A percentile compares a stretch with the other conserved stretches of the same genome.
These are phyloP conservation scores for Tylopilus plumbeoviolaceoides DNA, from an alignment of 768 basidiomycete genomes.

Conservation along the genomic window DNA sequence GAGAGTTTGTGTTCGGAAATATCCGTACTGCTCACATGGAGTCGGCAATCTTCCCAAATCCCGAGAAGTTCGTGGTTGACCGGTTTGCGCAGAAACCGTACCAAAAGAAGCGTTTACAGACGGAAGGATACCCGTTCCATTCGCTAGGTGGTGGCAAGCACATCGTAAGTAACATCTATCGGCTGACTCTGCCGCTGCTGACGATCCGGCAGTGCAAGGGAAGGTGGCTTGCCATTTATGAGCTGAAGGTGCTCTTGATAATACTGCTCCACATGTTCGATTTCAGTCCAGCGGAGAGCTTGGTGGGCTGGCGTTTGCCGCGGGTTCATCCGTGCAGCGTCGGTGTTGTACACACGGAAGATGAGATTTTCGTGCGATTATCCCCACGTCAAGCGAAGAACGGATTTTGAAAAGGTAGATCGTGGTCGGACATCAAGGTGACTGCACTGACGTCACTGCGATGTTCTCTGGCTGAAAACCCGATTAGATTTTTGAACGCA, in stretches of 20 bases:
- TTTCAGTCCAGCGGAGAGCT: neutral
- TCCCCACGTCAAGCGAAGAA: neutral
- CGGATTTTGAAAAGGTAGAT: too few relatives aligned
- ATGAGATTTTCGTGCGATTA: conserved; percentile 12
- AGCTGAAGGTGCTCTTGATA: conserved; percentile 12
- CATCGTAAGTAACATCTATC: conserved; percentile 3
- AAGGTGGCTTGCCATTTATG: conserved; percentile 18
- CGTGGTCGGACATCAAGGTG: too few relatives aligned
- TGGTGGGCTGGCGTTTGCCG: conserved; percentile 3
- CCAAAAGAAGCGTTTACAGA: conserved; percentile 8
- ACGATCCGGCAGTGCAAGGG: conserved; percentile 16
- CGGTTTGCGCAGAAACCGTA: conserved; percentile 18
- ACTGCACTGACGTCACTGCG: too few relatives aligned
- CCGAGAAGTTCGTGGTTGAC: conserved; percentile 12
- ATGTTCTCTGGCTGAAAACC: too few relatives aligned
- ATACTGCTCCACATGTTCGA: conserved; percentile 15
- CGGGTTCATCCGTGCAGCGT: conserved; percentile 6
- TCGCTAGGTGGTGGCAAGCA: conserved; percentile 15
- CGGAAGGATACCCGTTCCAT: conserved; percentile 5
- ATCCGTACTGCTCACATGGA: conserved; percentile 17
- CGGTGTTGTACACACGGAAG: conserved; percentile 12
- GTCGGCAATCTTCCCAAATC: conserved; percentile 2
- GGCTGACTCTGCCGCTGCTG: too few relatives aligned
- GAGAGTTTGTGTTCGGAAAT: conserved; percentile 15
- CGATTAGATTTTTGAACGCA: too few relatives aligned